Base-by-base conservation (phyloP, 225 moss, liverwort and hornwort genomes). In the Sphagnum contortum region DNA sequence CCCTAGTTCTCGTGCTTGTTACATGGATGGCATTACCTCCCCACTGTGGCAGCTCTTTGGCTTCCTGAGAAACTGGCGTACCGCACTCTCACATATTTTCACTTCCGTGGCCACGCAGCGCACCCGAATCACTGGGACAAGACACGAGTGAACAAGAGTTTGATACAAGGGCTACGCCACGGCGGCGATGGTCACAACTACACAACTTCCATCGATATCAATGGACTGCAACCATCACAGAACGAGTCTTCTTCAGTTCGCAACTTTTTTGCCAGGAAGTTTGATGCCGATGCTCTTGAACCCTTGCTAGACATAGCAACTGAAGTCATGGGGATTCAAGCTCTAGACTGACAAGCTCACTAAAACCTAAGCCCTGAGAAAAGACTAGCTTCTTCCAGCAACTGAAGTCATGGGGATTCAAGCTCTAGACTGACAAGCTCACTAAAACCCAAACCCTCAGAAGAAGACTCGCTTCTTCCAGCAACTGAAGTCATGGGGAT, bases 21-120 rank as follows among this genome's bases (percentile, higher is more conserved):
- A 69, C 59, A 83, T 83, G 3, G 83, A 83, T n/a, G 83, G 71
- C 83, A 79, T 61, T 83, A 73, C 64, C 66, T 83, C 4, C 61
- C 76, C 0, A 83, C 83, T 0, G 9, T 83, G 1, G 79, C 68
- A 12, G 57, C 67, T 61, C 73, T 76, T 12, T 4, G 8, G 64
- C 66, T 53, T 45, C 83, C 74, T 6, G 50, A 66, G 0, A 47
- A 49, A 0, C 47, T 83, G 3, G 74, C 83, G 4, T 76, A 71
- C 5, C 76, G 83, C 57, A 76, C 83, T 7, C 76, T 83, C 66
- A 83, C 83, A 0, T 72, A 57, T 7, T 74, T 45, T 4, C 44
- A 48, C 4, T 83, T 83, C 66, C 49, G 2, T 2, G 66, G 50
- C 2, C 9, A 8, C 2, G 66, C 70, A 4, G 12, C 83, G 0